These are phyloP conservation scores for Komagataella ulmi DNA, from an alignment of 805 yeast genomes.

Conservation along the genomic window DNA sequence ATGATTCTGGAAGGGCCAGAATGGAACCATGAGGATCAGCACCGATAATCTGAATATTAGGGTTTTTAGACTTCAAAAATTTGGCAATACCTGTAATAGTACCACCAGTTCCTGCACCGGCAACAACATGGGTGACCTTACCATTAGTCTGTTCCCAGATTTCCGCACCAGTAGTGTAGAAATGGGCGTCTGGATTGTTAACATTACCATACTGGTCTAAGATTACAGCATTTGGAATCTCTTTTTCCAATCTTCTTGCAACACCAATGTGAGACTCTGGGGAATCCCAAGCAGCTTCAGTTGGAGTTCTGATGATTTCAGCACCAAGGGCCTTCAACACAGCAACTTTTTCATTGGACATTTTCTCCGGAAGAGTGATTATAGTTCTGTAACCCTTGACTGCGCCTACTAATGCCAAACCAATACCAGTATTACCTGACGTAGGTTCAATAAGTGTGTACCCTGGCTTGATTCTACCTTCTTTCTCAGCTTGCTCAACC, in stretches of 20 bases:
- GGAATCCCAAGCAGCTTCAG: slow-evolving; percentile 87
- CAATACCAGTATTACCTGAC: slow-evolving; percentile 87
- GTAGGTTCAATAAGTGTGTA: slow-evolving; percentile 75
- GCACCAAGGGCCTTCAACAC: slow-evolving; percentile 85
- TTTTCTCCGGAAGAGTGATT: slow-evolving; percentile 81
- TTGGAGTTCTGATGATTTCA: slow-evolving; percentile 82
- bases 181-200: slow-evolving; percentile 77
- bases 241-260: slow-evolving; percentile 66
- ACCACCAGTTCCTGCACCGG: slow-evolving; percentile 95
- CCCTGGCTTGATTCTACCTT: slow-evolving; percentile 74
- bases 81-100: slow-evolving; percentile 74
- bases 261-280: slow-evolving; percentile 89
- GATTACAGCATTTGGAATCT: slow-evolving; percentile 74
- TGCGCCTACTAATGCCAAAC: slow-evolving; percentile 78
- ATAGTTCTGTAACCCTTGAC: slow-evolving; percentile 79
- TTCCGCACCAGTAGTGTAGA: slow-evolving; percentile 73
- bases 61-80: slow-evolving; percentile 60
- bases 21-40: slow-evolving; percentile 87
- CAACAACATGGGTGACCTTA: slow-evolving; percentile 59
- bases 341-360: slow-evolving; percentile 84
- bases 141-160: slow-evolving; percentile 74
- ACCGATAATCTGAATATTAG: slow-evolving; percentile 49
- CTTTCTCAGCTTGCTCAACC: slow-evolving; percentile 75
- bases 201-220: slow-evolving; percentile 72
- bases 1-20: slow-evolving; percentile 63